These are phyloP conservation scores for Hymenoscyphus infarciens DNA, from an alignment of 2,329 filamentous ascomycete species.

Conservation along the genomic window DNA sequence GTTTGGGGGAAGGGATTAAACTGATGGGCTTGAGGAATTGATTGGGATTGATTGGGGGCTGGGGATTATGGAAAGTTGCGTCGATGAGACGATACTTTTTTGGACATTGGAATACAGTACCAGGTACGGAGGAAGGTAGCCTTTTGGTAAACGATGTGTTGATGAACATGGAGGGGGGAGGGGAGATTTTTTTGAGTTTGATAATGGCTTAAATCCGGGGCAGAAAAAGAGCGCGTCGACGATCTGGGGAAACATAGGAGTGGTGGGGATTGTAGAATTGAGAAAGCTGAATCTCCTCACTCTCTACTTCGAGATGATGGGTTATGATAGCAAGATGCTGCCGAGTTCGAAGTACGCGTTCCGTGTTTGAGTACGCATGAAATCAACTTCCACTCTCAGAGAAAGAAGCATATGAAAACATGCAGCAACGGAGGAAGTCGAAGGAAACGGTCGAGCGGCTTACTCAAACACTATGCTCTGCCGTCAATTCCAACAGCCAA, in stretches of 20 bases:
- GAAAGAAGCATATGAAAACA: neutral
- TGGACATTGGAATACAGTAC: no score
- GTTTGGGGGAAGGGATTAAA: no score
- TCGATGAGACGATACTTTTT: neutral
- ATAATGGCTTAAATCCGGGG: neutral
- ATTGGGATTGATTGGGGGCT: neutral
- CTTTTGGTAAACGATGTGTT: neutral
- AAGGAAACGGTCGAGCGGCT: neutral
- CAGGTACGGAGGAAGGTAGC: neutral
- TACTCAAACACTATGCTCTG: neutral
- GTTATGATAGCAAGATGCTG: neutral
- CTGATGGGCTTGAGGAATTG: neutral
- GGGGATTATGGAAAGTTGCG: neutral
- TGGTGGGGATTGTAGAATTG: neutral
- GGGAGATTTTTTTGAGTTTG: neutral
- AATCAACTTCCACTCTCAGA: neutral
- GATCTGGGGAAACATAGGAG: neutral
- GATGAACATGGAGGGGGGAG: no score
- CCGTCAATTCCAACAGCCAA: neutral
- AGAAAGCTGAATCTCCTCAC: neutral
- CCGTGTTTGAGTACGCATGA: neutral
- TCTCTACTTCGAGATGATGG: neutral
- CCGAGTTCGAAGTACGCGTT: neutral
- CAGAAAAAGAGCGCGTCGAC: neutral
- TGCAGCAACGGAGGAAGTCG: neutral